Base-by-base conservation (phyloP, 2,329 filamentous ascomycete genomes). In the Aspergillus persii region DNA sequence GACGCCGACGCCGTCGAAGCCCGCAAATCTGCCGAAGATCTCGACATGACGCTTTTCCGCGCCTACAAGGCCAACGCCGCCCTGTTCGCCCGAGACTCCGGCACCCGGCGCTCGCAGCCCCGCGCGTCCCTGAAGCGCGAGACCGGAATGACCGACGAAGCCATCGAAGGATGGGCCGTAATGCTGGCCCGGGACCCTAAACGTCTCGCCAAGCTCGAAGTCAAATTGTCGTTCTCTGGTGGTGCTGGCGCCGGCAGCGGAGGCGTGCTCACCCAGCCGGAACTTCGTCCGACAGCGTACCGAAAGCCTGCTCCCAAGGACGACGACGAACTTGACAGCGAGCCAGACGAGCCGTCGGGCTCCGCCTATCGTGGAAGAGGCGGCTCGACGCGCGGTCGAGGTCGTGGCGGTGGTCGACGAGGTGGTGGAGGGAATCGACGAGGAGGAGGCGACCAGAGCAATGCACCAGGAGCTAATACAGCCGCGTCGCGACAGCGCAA, bases 131-230 rank as follows among this genome's bases (percentile, higher is more conserved):
- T 99, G 52, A 89, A 88, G 66, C 83, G 84, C 26, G 87, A 92
- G 60, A 96, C 91, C 0, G 89, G 89, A 3, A 91, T 97, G 91
- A 92, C 92, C 0, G 93, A 98, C 67, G 94, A 98, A 75, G 88
- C 89, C 2, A 89, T 99, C 36, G 95, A 98, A 75, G 95, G 95
- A 4, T 99, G 94, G 93, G 91, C 85, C 0, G 79, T 96, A 52
- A 96, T 98, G 91, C 77, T 97, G 7, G 79, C 81, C 11, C 84
- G 93, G 33, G 89, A 94, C 67, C 84, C 90, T 1, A 84, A 85
- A 67, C 84, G 88, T 60, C 79, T 89, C 15, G 36, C 36, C 36
- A 12, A 15, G 2, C 72, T 84, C 85, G 58, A 82, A 84, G 57
- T 77, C 98, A 48, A 91, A 96, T 74, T 83, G 83, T 53, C 89